Conservation (phyloP, 2,329 filamentous ascomycete genomes). For the Phoma sp. region DNA sequence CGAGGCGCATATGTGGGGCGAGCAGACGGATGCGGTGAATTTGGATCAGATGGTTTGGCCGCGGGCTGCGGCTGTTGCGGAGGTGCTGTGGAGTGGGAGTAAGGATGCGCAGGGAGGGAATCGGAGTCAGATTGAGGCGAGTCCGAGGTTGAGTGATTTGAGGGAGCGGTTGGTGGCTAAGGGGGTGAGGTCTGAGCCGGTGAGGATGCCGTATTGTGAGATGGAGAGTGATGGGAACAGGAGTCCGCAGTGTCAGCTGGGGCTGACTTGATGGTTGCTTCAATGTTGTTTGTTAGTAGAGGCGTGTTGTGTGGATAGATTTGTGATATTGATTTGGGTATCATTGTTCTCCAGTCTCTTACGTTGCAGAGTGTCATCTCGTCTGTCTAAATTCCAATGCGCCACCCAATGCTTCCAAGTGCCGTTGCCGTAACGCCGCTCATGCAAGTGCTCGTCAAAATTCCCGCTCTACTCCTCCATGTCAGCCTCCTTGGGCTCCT, state of each 20-base stretch:
- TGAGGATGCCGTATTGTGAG: slow-evolving; percentile 77
- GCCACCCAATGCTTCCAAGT: slow-evolving; percentile 14
- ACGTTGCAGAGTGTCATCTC: neutral
- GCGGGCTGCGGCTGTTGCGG: slow-evolving; percentile 73
- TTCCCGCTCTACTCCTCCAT: slow-evolving; percentile 10
- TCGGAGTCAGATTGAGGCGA: slow-evolving; percentile 72
- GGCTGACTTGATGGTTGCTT: slow-evolving; percentile 4
- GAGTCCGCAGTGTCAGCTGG: slow-evolving; percentile 32
- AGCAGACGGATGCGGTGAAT: slow-evolving; percentile 77
- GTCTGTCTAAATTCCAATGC: neutral
- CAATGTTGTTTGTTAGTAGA: neutral
- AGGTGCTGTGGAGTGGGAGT: slow-evolving; percentile 80
- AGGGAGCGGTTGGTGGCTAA: slow-evolving; percentile 75
- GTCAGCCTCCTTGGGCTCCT: slow-evolving; percentile 68
- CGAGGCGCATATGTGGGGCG: slow-evolving; percentile 82
- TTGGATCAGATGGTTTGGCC: slow-evolving; percentile 82
- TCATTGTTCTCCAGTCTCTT: slow-evolving; percentile 6
- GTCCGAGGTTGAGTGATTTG: slow-evolving; percentile 74
- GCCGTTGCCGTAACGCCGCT: slow-evolving; percentile 10
- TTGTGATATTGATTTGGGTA: slow-evolving; percentile 10
- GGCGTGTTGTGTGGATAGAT: neutral
- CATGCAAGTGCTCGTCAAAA: slow-evolving; percentile 9
- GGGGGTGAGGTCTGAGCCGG: slow-evolving; percentile 68
- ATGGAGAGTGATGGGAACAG: slow-evolving; percentile 57
- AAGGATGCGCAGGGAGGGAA: slow-evolving; percentile 71